Base-by-base conservation (phyloP, 768 basidiomycete genomes). In the Hypholoma sublateritium region DNA sequence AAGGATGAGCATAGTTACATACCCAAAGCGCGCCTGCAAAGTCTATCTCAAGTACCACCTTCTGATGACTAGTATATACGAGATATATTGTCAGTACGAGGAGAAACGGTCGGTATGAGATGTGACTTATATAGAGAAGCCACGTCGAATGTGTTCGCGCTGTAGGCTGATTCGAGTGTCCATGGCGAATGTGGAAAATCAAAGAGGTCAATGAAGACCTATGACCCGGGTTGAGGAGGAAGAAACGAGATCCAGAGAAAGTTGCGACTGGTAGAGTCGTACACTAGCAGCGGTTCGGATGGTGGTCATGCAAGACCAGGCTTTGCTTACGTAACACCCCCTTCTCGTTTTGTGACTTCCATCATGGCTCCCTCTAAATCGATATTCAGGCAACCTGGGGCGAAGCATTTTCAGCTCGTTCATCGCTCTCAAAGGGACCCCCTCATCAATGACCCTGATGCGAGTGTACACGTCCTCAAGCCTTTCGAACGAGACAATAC, bases 391-490 rank as follows among this genome's bases (percentile, higher is more conserved):
- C 88, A 87, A 62, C 91, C 96, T 7, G 93, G 91, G 19, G 87
- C 89, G 54, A 86, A 88, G 66, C 95, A 98, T 69, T 98, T 96
- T 65, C 95, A 98, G 75, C 90, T 99, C 37, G 95, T 99, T 19
- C 94, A 98, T 69, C 83, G 97, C 58, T 98, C 95, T 7, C 95
- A 95, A 67, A 78, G 96, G 43, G 97, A 98, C 74, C 97, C 97
- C 2, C 84, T 96, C 48, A 93, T 95, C 61, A 89, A 98, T 66
- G 95, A 98, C 65, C 86, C 93, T 2, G 91, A 94, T 57, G 93
- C 93, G 0, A 87, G 87, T 50, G 82, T 86, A 59, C 87, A 93
- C 69, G 95, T 99, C n/a, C 79, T 98, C 45, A 96, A 93, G 68
- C 80, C 85, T 6, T 80, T 98, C 55, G 82, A 85, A 63, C 80